Conservation (phyloP, 768 basidiomycete species). For the Neoboletus magnificus region DNA sequence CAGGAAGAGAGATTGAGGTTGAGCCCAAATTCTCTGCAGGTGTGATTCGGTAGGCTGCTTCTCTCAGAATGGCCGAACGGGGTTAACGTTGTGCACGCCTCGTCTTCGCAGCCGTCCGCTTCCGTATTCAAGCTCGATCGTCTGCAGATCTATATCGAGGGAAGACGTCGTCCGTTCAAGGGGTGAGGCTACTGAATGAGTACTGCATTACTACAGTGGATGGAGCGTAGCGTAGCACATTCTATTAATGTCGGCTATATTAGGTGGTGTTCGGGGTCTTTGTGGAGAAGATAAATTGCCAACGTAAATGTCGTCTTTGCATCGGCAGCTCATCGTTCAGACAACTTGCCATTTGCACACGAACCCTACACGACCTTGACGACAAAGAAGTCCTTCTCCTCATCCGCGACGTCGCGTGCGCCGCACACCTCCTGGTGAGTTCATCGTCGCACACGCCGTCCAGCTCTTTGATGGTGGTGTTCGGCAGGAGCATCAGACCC, state of each 20-base stretch:
- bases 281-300: slow-evolving; percentile 14
- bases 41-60: slow-evolving; percentile 30
- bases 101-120: slow-evolving; percentile 26
- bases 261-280: slow-evolving; percentile 24
- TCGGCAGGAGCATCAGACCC: slow-evolving; percentile 12
- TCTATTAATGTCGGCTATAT: neutral
- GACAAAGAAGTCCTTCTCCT: neutral
- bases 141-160: slow-evolving; percentile 26
- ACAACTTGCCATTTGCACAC: slow-evolving; percentile 2
- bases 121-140: slow-evolving; percentile 31
- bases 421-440: slow-evolving; percentile 12
- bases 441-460: neutral
- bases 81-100: slow-evolving; percentile 12
- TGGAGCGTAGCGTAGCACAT: neutral
- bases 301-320: slow-evolving; percentile 19
- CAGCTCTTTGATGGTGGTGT: slow-evolving; percentile 3
- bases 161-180: slow-evolving; percentile 17
- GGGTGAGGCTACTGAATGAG: slow-evolving; percentile 4
- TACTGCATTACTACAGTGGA: neutral
- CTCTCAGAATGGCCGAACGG: slow-evolving; percentile 3
- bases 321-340: neutral
- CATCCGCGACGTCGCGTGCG: slow-evolving; percentile 10
- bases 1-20: slow-evolving; percentile 23
- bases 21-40: slow-evolving; percentile 31
- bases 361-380: slow-evolving; percentile 19